Evolutionary conservation across 1,284 basidiomycete species (phyloP).

Genomic region (Microbotryum saponariae): DNA sequence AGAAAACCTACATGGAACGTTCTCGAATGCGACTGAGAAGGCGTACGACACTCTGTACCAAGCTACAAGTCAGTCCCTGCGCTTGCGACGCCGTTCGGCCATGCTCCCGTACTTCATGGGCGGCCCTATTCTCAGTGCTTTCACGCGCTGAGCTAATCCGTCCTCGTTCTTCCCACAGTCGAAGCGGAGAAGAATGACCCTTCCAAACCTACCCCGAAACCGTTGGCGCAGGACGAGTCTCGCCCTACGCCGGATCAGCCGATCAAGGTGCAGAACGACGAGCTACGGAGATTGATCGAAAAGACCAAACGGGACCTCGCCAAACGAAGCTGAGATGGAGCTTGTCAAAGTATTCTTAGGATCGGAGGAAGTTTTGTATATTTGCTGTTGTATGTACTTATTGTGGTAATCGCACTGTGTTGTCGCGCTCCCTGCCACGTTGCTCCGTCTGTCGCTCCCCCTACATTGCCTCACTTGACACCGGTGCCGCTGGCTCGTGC

Average conservation of each 20-base stretch:
- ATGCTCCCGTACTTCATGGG: too few relatives aligned
- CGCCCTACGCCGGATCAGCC: conserved; percentile 11
- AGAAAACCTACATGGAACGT: conserved; percentile 6
- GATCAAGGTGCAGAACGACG: conserved; percentile 14
- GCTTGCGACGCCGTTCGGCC: background rate
- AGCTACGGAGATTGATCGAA: conserved; percentile 12
- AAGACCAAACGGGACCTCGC: conserved; percentile 8
- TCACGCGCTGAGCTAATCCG: too few relatives aligned
- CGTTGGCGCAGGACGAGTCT: conserved; percentile 1
- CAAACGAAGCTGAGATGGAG: too few relatives aligned
- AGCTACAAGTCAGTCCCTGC: conserved; percentile 8
- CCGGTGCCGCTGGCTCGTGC: too few relatives aligned
- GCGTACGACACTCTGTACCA: conserved; percentile 18
- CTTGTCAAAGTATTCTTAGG: too few relatives aligned
- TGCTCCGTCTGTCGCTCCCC: too few relatives aligned
- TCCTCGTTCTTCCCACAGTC: background rate
- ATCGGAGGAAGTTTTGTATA: too few relatives aligned
- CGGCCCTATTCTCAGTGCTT: too few relatives aligned
- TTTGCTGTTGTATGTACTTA: too few relatives aligned
- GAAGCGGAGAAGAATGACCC: conserved; percentile 10
- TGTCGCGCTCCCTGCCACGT: too few relatives aligned
- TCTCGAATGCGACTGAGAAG: conserved; percentile 7
- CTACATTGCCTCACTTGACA: too few relatives aligned
- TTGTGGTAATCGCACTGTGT: too few relatives aligned
- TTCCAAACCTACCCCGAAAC: conserved; percentile 7